Evolutionary conservation across 202 grass and related monocot species (phyloP), one percentile per base, ranked within the genome.

Genomic region (Panicum hallii): DNA sequence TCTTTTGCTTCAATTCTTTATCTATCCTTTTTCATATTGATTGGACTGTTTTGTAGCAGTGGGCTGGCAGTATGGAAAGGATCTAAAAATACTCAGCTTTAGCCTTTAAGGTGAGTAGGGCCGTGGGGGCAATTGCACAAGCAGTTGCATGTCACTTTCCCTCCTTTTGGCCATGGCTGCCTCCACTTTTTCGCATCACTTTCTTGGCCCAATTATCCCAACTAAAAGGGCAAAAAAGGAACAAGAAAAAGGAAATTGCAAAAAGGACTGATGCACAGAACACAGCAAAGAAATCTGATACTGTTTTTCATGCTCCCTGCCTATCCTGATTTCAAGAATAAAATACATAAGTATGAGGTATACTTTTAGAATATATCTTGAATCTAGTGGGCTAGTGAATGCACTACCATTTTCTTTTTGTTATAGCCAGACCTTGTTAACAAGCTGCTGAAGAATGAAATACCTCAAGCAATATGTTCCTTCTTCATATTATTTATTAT

Each of bases 71-170:
- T 74, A 49, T 61, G 67, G 34, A 72, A 79, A 84, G 40, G 40
- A 73, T 65, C 55, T 70, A 57, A 71, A 84, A 79, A 41, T 57
- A 68, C 75, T 73, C 75, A 75, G 61, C 62, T 67, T 79, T 74
- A 50, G 63, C 75, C 84, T 88, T 88, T 80, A 75, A 84, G 69
- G 77, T 75, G 20, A 80, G 42, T 38, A 50, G 67, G 67, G 57
- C 61, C 68, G 42, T 38, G 50, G 67, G 67, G 57, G 68, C 68
- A 67, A 88, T 40, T 74, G 75, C 40, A 57, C 69, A 80, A 89
- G 76, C 75, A 88, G 81, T 88, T 88, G 87, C 84, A 72, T 72
- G 87, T 84, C 80, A 71, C 79, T 87, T 87, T 89, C 78, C 26
- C 46, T 57, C 42, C 77, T 74, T 79, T 78, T 55, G 65, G 78